phyloP scores from a whole-genome alignment of 129 eudicot genomes.

The Escallonia rubra region DNA sequence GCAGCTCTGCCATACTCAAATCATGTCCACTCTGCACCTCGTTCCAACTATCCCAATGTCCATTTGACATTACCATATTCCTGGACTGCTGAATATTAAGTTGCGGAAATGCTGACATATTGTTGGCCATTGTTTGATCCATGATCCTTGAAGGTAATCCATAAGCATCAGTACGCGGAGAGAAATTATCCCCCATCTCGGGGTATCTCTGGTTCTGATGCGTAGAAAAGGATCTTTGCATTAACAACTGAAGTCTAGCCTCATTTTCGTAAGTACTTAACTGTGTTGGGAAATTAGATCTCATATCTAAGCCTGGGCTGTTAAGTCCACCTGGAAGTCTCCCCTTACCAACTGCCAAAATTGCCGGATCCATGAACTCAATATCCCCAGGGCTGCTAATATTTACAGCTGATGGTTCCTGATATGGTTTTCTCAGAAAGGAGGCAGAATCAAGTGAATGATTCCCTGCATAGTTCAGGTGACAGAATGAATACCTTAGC shows the following conservation, averaged over 20 bases:
- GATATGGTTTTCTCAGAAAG: conserved; percentile 57
- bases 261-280: conserved; percentile 51
- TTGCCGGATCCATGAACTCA: conserved; percentile 94
- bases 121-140: conserved; percentile 42
- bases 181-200: conserved; percentile 44
- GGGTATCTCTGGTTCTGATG: conserved; percentile 63
- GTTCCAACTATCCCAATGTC: conserved; percentile 90
- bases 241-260: conserved; percentile 56
- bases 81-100: conserved; percentile 51
- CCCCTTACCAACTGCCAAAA: conserved; percentile 88
- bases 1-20: conserved; percentile 66
- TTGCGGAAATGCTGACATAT: conserved; percentile 51
- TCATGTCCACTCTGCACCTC: conserved; percentile 60
- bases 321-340: conserved; percentile 55
- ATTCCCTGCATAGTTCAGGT: conserved; percentile 39
- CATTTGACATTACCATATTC: conserved; percentile 46
- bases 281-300: conserved; percentile 52
- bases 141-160: conserved; percentile 54
- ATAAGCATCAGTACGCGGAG: conserved; percentile 47
- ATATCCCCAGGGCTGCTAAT: conserved; percentile 46
- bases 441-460: conserved; percentile 50
- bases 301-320: conserved; percentile 45
- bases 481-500: neutral
- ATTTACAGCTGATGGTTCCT: conserved; percentile 46
- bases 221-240: conserved; percentile 61